phyloP scores from a whole-genome alignment of 768 basidiomycete species.

The Lactarius sp. region DNA sequence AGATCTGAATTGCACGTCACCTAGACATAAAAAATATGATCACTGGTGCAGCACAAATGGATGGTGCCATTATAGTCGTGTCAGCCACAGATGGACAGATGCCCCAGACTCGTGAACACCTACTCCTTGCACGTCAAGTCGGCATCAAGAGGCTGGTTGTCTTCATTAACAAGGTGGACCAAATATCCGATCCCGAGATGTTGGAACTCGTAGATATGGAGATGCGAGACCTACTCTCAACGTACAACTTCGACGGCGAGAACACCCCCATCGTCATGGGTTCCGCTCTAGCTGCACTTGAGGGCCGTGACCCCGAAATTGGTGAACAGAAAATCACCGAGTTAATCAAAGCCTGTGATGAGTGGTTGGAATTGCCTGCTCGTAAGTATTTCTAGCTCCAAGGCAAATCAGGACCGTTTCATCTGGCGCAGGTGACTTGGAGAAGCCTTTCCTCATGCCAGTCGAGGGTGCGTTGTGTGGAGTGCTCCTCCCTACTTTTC shows the following conservation, averaged over 20 bases:
- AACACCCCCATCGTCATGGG: slow-evolving; percentile 98
- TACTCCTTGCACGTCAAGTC: slow-evolving; percentile 95
- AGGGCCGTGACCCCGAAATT: slow-evolving; percentile 74
- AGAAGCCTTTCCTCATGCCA: slow-evolving; percentile 96
- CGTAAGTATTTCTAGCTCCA: slow-evolving; percentile 46
- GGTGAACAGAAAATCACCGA: slow-evolving; percentile 78
- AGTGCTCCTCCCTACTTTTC: not conserved
- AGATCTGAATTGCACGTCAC: slow-evolving; percentile 16
- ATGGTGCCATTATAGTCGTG: slow-evolving; percentile 92
- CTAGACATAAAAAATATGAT: slow-evolving; percentile 98
- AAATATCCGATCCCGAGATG: slow-evolving; percentile 96
- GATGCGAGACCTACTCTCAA: slow-evolving; percentile 91
- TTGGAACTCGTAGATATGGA: slow-evolving; percentile 99
- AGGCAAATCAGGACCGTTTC: not conserved
- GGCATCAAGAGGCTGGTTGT: slow-evolving; percentile 97
- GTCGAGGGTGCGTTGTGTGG: slow-evolving; percentile 59
- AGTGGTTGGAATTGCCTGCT: slow-evolving; percentile 90
- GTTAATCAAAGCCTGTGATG: slow-evolving; percentile 82
- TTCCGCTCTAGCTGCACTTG: slow-evolving; percentile 91
- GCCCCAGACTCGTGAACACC: slow-evolving; percentile 98
- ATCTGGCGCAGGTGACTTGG: slow-evolving; percentile 72
- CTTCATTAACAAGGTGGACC: slow-evolving; percentile 99
- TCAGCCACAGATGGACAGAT: slow-evolving; percentile 99
- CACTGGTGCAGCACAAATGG: slow-evolving; percentile 97
- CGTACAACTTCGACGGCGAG: slow-evolving; percentile 96